phyloP scores from a whole-genome alignment of 768 basidiomycete genomes.

The Lactarius pseudohatsudake region DNA sequence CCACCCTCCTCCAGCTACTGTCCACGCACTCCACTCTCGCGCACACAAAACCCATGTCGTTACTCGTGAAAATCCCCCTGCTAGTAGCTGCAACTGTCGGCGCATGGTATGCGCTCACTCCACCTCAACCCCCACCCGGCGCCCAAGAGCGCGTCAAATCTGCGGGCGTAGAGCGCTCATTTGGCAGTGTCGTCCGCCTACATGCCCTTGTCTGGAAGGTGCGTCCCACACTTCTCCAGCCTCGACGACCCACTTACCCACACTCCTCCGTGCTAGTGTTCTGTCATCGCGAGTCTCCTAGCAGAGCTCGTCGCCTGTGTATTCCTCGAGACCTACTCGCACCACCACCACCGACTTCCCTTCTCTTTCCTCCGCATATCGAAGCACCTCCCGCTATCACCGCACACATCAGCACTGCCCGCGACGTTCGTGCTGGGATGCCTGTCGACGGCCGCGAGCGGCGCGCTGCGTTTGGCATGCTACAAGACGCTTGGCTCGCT shows the following conservation, averaged over 20 bases:
- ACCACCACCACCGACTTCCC: background rate
- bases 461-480: slow-evolving; percentile 21
- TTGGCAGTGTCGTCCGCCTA: slow-evolving; percentile 24
- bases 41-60: slow-evolving; percentile 10
- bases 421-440: slow-evolving; percentile 19
- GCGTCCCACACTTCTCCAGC: background rate
- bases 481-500: slow-evolving; percentile 27
- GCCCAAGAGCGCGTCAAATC: slow-evolving; percentile 17
- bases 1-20: background rate
- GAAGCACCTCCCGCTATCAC: background rate
- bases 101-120: slow-evolving; percentile 26
- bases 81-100: slow-evolving; percentile 8
- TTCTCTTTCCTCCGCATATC: background rate
- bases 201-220: slow-evolving; percentile 29
- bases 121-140: slow-evolving; percentile 25
- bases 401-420: slow-evolving; percentile 1
- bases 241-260: background rate
- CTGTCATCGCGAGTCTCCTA: slow-evolving; percentile 20
- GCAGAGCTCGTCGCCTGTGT: slow-evolving; percentile 15
- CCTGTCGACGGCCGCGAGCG: slow-evolving; percentile 15
- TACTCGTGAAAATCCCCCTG: slow-evolving; percentile 18
- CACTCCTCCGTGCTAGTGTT: background rate
- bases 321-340: background rate
- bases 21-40: background rate
- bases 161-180: slow-evolving; percentile 24